Conservation (phyloP, 83 land plant genomes). For the Diphasiastrum complanatum region DNA sequence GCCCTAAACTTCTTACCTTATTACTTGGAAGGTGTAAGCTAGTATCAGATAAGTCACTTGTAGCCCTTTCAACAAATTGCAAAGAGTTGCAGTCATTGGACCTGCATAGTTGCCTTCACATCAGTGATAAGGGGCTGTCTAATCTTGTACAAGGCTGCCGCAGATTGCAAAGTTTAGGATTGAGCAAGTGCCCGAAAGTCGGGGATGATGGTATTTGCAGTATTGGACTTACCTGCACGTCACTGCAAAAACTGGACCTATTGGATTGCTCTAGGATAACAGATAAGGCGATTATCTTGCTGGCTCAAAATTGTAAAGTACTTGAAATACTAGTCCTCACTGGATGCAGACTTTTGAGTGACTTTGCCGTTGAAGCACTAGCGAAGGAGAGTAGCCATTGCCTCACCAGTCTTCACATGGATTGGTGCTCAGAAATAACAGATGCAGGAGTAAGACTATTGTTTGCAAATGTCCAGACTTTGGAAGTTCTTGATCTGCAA, state of each 20-base stretch:
- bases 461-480: neutral
- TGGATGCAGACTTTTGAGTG: neutral
- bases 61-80: neutral
- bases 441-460: neutral
- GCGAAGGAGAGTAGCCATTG: slow-evolving; percentile 1
- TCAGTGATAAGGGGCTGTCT: neutral
- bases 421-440: slow-evolving; percentile 6
- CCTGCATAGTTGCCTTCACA: slow-evolving; percentile 2
- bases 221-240: neutral
- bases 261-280: slow-evolving; percentile 8
- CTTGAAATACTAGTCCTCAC: neutral
- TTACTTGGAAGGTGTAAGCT: neutral
- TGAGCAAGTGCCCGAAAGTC: slow-evolving; percentile 8
- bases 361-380: neutral
- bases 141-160: neutral
- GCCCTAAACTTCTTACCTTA: neutral
- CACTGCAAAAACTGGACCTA: neutral
- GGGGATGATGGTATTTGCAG: slow-evolving; percentile 1
- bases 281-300: neutral
- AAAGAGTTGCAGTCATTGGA: neutral
- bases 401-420: neutral
- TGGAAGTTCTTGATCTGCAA: slow-evolving; percentile 3
- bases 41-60: slow-evolving; percentile 8
- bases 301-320: slow-evolving; percentile 1
- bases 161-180: neutral